Base-by-base conservation (phyloP, 2,329 filamentous ascomycete genomes). In the Geosmithia flava region DNA sequence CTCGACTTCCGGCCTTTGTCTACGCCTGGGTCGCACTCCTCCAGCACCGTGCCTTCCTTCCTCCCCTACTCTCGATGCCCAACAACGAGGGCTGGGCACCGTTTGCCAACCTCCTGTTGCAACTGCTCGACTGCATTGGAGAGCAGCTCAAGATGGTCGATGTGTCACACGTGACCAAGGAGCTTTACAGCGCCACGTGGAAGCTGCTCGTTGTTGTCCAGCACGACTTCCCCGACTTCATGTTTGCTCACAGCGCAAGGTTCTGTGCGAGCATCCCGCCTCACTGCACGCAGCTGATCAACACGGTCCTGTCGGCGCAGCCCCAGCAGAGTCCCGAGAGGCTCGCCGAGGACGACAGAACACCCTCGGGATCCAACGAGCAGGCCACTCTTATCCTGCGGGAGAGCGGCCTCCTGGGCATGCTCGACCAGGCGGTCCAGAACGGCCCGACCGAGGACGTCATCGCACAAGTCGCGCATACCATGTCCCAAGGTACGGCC, bases 201-300 rank as follows among this genome's bases (percentile, higher is more conserved):
- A 89, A 94, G 59, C 78, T 96, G 51, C 69, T 97, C 48, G 70
- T 95, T 33, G 77, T 95, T 47, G 70, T 98, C 47, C 87, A 95
- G 55, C 93, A 97, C 60, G 93, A 98, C 63, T 97, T 88, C 65
- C 86, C 91, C 0, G 89, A 96, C 49, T 98, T 95, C 64, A 69
- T 98, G 42, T 85, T 87, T 6, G 87, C 90, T 56, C 88, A 95
- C 62, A 87, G 95, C 60, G 80, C 87, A 55, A 79, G 81, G 55
- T 78, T 98, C 47, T 89, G 84, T 67, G 83, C 85, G 56, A 81
- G 80, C 58, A 84, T 97, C 50, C 87, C 90, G 1, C 78, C 81
- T 46, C 85, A 93, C 58, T 93, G 87, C 65, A 82, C 83, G 16
- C 93, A 97, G 64, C 73, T 96, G 47, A 81, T 90, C 54, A 96